These are phyloP conservation scores for Flaveria linearis DNA, from an alignment of 129 eudicot species.

Conservation along the genomic window DNA sequence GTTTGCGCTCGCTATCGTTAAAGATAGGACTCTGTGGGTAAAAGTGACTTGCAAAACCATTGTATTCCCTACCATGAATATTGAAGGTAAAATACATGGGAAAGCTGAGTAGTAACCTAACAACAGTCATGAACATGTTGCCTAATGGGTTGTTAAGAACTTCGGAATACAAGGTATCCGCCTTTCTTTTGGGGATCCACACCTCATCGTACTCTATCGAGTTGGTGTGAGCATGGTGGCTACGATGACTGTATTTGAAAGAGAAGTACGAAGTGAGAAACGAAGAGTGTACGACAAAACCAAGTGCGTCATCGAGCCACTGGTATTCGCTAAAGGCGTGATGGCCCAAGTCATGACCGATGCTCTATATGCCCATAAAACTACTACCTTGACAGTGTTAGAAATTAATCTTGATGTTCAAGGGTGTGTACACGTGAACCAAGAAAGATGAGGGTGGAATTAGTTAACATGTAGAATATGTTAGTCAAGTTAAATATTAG, in stretches of 20 bases:
- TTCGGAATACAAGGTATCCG: constrained; percentile 21
- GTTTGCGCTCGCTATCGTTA: not conserved
- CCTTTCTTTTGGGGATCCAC: constrained; percentile 30
- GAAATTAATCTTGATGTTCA: too few relatives aligned
- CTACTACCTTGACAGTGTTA: constrained; percentile 38
- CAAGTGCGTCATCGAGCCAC: constrained; percentile 23
- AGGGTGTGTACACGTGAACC: too few relatives aligned
- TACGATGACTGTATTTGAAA: constrained; percentile 33
- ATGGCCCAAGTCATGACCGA: constrained; percentile 37
- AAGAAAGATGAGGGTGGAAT: too few relatives aligned
- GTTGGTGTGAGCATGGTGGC: constrained; percentile 38
- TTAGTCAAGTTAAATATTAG: too few relatives aligned
- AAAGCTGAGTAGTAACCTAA: constrained; percentile 28
- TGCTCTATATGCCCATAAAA: constrained; percentile 32
- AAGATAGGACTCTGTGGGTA: constrained; percentile 14
- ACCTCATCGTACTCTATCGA: constrained; percentile 37
- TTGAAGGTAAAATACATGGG: constrained; percentile 35
- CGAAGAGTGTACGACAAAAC: constrained; percentile 22
- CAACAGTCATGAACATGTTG: constrained; percentile 23
- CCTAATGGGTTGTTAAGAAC: constrained; percentile 32
- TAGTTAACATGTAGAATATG: too few relatives aligned
- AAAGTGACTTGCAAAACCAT: constrained; percentile 25
- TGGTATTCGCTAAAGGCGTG: constrained; percentile 20
- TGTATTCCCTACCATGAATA: constrained; percentile 22
- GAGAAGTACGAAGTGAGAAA: constrained; percentile 25